These are phyloP conservation scores for Plectosphaerella plurivora DNA, from an alignment of 2,329 filamentous ascomycete species.

Conservation along the genomic window DNA sequence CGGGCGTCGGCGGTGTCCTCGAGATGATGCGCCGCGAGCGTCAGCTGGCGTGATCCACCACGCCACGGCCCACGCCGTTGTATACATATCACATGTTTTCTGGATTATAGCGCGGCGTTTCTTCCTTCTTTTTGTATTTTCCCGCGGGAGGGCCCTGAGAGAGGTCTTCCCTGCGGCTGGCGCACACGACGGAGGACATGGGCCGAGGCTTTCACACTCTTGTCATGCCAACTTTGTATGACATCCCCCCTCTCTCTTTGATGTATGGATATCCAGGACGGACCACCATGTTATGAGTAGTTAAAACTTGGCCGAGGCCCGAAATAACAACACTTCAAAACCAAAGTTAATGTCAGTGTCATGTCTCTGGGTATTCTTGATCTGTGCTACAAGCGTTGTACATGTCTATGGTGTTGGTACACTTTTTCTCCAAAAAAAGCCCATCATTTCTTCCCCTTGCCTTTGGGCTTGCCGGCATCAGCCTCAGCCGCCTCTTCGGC, in stretches of 20 bases:
- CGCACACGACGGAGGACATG: slow-evolving; percentile 4
- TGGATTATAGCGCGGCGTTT: slow-evolving; percentile 1
- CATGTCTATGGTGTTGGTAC: no score
- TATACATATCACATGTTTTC: slow-evolving; percentile 13
- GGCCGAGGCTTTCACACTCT: slow-evolving; percentile 12
- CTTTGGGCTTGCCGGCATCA: slow-evolving; percentile 1
- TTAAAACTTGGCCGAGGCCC: neutral
- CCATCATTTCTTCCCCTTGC: slow-evolving; percentile 9
- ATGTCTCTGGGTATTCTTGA: no score
- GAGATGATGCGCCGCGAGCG: slow-evolving; percentile 48
- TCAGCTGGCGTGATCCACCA: slow-evolving; percentile 7
- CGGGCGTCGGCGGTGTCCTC: slow-evolving; percentile 52
- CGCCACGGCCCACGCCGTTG: slow-evolving; percentile 3
- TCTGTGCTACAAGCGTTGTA: no score
- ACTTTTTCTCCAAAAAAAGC: no score
- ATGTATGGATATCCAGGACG: slow-evolving; percentile 6
- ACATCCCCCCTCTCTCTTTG: slow-evolving; percentile 34
- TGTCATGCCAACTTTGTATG: slow-evolving; percentile 18
- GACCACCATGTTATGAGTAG: neutral
- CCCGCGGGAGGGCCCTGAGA: slow-evolving; percentile 29
- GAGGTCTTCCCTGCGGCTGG: neutral
- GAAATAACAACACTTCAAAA: neutral
- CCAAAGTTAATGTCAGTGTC: neutral
- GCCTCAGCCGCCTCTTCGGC: slow-evolving; percentile 24
- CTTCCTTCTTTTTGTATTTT: slow-evolving; percentile 25